Conservation (phyloP, 176 grass and related monocot genomes). For the Phyllostachys edulis region DNA sequence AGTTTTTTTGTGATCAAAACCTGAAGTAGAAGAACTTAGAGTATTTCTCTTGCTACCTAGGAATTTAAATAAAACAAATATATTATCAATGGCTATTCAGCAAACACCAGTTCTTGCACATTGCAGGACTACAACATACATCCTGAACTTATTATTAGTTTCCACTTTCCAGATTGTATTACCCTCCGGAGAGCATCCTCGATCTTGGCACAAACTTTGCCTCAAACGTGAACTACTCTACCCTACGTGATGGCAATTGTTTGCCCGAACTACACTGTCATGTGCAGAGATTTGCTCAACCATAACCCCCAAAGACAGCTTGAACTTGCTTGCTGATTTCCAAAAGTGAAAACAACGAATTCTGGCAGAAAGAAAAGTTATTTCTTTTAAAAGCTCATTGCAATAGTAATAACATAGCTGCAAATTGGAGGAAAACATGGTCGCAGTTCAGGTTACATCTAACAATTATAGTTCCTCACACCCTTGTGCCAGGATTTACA, state of each 20-base stretch:
- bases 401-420: not conserved
- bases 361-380: not conserved
- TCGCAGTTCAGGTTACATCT: not conserved
- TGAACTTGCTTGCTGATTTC: not conserved
- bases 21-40: not conserved
- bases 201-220: not conserved
- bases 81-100: not conserved
- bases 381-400: not conserved
- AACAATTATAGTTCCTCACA: not conserved
- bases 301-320: not conserved
- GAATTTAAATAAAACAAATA: not conserved
- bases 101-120: not conserved
- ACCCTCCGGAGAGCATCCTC: not conserved
- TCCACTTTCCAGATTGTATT: not conserved
- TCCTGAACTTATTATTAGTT: not conserved
- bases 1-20: not conserved
- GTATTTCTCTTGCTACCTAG: not conserved
- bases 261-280: not conserved
- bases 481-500: not conserved
- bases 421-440: not conserved
- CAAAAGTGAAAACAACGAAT: not conserved
- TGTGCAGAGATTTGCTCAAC: not conserved
- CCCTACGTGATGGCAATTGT: not conserved
- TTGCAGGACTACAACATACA: not conserved
- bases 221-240: not conserved